Evolutionary conservation across 2,329 filamentous ascomycete genomes (phyloP).

Genomic region (Parastagonospora avenae): DNA sequence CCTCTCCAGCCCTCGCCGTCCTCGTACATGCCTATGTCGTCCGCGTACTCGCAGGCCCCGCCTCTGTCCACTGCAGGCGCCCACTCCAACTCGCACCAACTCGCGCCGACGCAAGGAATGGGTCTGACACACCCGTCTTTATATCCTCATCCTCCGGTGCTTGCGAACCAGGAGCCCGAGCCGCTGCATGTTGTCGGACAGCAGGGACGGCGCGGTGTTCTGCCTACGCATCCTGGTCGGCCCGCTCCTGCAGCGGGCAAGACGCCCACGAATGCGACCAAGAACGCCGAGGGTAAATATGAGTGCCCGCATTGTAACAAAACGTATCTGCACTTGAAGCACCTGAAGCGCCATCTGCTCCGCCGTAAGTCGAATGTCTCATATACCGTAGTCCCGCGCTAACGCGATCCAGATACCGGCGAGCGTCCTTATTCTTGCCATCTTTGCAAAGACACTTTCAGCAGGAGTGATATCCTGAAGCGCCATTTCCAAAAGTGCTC

Average conservation of each 20-base stretch:
- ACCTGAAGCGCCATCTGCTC: conserved; percentile 93
- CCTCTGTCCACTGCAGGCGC: conserved; percentile 40
- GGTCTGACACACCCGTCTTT: conserved; percentile 45
- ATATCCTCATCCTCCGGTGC: conserved; percentile 43
- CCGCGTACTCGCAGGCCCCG: conserved; percentile 43
- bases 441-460: conserved; percentile 96
- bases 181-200: conserved; percentile 94
- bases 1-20: conserved; percentile 46
- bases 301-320: conserved; percentile 98
- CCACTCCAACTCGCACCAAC: conserved; percentile 40
- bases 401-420: conserved; percentile 75
- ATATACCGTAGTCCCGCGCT: conserved; percentile 26
- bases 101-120: conserved; percentile 47
- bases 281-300: conserved; percentile 97
- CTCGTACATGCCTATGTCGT: conserved; percentile 39
- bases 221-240: conserved; percentile 87
- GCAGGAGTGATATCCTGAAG: conserved; percentile 96
- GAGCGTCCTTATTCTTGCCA: conserved; percentile 98
- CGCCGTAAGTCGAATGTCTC: conserved; percentile 73
- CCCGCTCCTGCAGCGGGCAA: conserved; percentile 81
- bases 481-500: conserved; percentile 99
- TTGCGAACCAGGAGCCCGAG: conserved; percentile 55
- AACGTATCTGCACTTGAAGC: conserved; percentile 96
- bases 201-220: conserved; percentile 86
- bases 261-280: conserved; percentile 83